Conservation (phyloP, 768 basidiomycete species). For the Trametes gibbosa region DNA sequence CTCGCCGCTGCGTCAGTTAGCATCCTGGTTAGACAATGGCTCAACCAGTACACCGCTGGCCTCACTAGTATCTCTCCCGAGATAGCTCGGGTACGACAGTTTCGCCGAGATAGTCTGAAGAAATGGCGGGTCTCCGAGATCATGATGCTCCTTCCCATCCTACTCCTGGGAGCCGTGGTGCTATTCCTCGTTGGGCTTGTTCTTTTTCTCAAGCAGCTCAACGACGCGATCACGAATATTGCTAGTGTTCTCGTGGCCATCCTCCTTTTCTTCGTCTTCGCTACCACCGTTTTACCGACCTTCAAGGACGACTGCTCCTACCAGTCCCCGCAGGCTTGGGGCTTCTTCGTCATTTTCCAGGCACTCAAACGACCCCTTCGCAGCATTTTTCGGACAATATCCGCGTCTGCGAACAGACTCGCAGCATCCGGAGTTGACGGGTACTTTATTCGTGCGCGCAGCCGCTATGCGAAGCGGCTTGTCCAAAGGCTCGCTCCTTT, state of each 20-base stretch:
- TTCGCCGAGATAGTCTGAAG: conserved; percentile 7
- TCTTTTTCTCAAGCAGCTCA: conserved; percentile 19
- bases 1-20: conserved; percentile 15
- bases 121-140: conserved; percentile 26
- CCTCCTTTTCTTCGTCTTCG: conserved; percentile 17
- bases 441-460: neutral
- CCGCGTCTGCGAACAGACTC: neutral
- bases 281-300: conserved; percentile 21
- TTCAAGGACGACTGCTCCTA: conserved; percentile 20
- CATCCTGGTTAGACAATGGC: conserved; percentile 19
- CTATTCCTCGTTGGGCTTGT: conserved; percentile 25
- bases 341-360: conserved; percentile 17
- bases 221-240: conserved; percentile 2
- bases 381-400: conserved; percentile 2
- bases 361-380: conserved; percentile 5
- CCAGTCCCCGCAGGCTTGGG: conserved; percentile 22
- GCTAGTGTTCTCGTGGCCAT: conserved; percentile 12
- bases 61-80: conserved; percentile 12
- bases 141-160: conserved; percentile 23
- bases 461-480: neutral
- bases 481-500: conserved; percentile 5
- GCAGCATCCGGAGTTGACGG: conserved; percentile 1
- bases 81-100: conserved; percentile 11
- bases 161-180: conserved; percentile 17
- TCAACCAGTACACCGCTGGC: conserved; percentile 12